phyloP scores from a whole-genome alignment of 225 moss, liverwort and hornwort genomes.

The Pleurozium schreberi region DNA sequence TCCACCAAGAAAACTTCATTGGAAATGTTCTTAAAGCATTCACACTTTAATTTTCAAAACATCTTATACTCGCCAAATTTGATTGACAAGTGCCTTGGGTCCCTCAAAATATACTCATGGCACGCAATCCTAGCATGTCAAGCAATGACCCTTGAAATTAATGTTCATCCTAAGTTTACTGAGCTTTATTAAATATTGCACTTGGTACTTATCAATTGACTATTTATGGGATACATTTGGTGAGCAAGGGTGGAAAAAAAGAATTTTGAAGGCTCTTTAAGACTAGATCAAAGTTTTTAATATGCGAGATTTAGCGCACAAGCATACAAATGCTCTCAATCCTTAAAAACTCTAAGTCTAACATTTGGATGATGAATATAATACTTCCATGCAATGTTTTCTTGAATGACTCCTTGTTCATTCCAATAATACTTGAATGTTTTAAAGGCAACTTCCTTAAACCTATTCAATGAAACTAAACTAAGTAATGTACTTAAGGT shows the following conservation, averaged over 20 bases:
- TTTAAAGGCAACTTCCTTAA: not conserved
- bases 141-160: not conserved
- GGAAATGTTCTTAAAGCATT: not conserved
- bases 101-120: not conserved
- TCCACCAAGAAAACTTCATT: not conserved
- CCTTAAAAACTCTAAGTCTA: accelerated
- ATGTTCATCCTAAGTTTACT: not conserved
- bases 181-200: not conserved
- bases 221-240: not conserved
- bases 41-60: accelerated
- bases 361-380: not conserved
- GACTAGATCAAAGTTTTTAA: too few species aligned
- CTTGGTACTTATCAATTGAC: not conserved
- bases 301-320: accelerated
- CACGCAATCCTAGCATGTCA: accelerated
- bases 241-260: accelerated
- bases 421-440: too few species aligned
- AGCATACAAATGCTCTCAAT: accelerated
- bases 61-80: not conserved
- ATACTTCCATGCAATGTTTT: accelerated
- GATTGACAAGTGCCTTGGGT: accelerated
- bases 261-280: not conserved
- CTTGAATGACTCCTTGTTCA: not conserved
- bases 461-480: too few species aligned
- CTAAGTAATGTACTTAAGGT: too few species aligned